Base-by-base conservation (phyloP, 306 rosid genomes). In the Rosa multiflora region DNA sequence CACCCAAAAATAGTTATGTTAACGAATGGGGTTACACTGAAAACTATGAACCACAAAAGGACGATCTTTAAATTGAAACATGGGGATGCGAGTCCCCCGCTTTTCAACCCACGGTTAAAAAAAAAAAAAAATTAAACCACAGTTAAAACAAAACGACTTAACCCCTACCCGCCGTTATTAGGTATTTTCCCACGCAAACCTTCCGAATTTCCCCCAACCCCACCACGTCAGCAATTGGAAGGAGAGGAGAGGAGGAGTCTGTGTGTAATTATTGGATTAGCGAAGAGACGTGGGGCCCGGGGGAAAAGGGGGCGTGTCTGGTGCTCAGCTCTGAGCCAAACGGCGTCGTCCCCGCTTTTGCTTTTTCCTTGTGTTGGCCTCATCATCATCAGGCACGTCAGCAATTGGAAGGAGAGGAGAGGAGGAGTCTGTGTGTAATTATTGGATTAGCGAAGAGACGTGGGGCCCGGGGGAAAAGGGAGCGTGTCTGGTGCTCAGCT, bases 401-500 rank as follows among this genome's bases (percentile, higher is more conserved):
- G 69, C 48, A 49, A 23, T 64, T 2, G 44, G 0, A 14, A 20
- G 26, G 1, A 13, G 10, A 29, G 42, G 44, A n/a, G 78, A 8
- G 46, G n/a, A 64, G 10, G 17, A 62, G 67, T 13, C 14, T 32
- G 46, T 5, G 42, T 61, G 32, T 58, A 67, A 18, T 67, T 40
- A 40, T 67, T 18, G 70, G 44, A 12, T 62, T 62, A 21, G 5
- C 8, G 15, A 40, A 40, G 1, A 29, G 26, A 32, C 3, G n/a
- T 76, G 93, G 97, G 83, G 13, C 90, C 95, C 66, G 48, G 11
- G 0, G 67, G 21, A 70, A 86, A 85, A 66, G 79, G 69, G 3
- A 0, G 35, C 72, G 79, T 90, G 98, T 90, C 97, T 91, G 90
- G 85, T 76, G 86, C 77, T 44, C 32, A 71, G 75, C 86, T 79